These are phyloP conservation scores for Penicillium hesseltinei DNA, from an alignment of 2,329 filamentous ascomycete species.

Conservation along the genomic window DNA sequence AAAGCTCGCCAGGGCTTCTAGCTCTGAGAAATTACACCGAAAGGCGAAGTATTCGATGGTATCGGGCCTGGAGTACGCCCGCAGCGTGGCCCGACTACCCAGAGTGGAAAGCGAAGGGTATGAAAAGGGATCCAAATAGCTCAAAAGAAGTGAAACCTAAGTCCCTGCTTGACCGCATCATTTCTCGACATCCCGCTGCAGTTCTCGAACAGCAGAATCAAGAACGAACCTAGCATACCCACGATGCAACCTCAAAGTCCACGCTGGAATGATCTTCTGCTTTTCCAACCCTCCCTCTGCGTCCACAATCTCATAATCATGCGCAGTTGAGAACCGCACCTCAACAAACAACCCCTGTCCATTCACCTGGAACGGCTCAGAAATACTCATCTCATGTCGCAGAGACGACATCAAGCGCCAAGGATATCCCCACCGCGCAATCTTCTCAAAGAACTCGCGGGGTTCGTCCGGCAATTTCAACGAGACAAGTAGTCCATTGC, in stretches of 20 bases:
- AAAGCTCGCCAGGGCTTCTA: too few species aligned
- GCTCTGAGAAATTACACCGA: too few species aligned
- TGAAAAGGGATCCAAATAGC: neutral
- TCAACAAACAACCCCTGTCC: conserved; percentile 22
- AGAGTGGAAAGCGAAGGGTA: neutral
- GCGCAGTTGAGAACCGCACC: conserved; percentile 27
- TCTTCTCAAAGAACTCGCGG: conserved; percentile 27
- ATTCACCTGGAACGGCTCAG: conserved; percentile 19
- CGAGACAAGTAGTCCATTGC: conserved; percentile 22
- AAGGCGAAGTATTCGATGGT: too few species aligned
- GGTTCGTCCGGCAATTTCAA: conserved; percentile 21
- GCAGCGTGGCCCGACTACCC: neutral
- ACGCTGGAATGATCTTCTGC: conserved; percentile 28
- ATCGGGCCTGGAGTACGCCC: neutral
- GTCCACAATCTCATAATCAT: conserved; percentile 28
- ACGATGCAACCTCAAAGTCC: conserved; percentile 24
- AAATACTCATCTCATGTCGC: conserved; percentile 29
- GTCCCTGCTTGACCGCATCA: neutral
- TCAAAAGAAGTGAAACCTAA: neutral
- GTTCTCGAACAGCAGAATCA: conserved; percentile 8
- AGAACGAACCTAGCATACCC: conserved; percentile 29
- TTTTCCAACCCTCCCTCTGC: conserved; percentile 13
- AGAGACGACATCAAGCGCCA: conserved; percentile 28
- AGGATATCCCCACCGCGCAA: conserved; percentile 30
- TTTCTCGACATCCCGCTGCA: neutral